These are phyloP conservation scores for Rubia peregrina DNA, from an alignment of 305 asterid species.

Conservation along the genomic window DNA sequence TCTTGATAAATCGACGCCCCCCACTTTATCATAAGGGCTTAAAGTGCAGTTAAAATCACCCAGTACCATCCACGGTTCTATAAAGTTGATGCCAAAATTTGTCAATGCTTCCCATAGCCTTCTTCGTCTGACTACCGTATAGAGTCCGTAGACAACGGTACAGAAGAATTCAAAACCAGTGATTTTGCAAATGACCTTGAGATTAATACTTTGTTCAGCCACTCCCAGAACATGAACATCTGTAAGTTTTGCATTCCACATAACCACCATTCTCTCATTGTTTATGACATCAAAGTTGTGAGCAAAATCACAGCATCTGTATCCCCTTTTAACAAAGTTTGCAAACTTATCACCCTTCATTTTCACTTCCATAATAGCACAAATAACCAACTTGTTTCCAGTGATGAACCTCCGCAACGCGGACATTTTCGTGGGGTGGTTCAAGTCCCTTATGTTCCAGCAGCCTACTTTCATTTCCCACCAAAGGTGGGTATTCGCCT, in stretches of 20 bases:
- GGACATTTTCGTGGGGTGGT: background rate
- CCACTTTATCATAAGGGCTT: background rate
- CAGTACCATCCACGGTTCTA: background rate
- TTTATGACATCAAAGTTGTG: background rate
- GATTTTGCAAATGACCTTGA: background rate
- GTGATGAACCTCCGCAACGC: background rate
- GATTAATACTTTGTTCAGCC: background rate
- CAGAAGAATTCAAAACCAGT: background rate
- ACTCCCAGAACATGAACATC: background rate
- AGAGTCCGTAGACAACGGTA: background rate
- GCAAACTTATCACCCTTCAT: background rate
- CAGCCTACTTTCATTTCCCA: background rate
- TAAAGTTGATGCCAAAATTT: background rate
- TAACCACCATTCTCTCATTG: background rate
- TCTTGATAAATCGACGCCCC: background rate
- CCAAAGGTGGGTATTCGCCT: background rate
- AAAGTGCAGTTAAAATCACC: background rate
- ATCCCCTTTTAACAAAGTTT: background rate
- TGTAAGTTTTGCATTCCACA: background rate
- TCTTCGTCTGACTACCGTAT: background rate
- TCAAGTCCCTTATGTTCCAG: background rate
- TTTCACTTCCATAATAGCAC: background rate
- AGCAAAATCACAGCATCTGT: background rate
- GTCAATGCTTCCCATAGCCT: background rate
- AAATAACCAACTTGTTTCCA: background rate